Base-by-base conservation (phyloP, 164 flowering plant species). In the Vitis rupestris region DNA sequence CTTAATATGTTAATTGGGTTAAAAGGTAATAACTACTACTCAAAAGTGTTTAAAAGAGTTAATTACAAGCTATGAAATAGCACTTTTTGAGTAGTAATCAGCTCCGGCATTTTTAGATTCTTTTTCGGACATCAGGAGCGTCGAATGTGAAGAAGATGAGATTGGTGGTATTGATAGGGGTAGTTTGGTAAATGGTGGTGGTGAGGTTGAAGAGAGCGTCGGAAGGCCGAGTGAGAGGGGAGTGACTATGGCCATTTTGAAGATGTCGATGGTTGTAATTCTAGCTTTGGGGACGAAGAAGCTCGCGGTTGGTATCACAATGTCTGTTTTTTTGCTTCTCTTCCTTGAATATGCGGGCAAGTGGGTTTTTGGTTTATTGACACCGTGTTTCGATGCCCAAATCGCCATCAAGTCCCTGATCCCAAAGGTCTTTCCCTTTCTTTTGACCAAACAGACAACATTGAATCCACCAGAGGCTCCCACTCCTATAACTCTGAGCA, bases 241-340 rank as follows among this genome's bases (percentile, higher is more conserved):
- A 14, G 60, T 68, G 16, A 69, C 73, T 31, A 0, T 51, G 72
- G 62, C 73, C 48, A 62, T 80, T 50, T 8, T 86, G 17, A 81
- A 78, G 74, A 10, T 79, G 53, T 75, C 80, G 23, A n/a, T 84
- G 48, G 72, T 89, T 67, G 73, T 78, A 68, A 75, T 75, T 72
- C 50, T 90, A 31, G 94, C 80, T n/a, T 55, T 87, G 60, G 80
- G 79, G 50, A 81, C 85, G 10, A 82, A 85, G 75, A 72, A 69
- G 75, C 69, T 92, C 9, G 80, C 76, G 2, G 29, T 88, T 3
- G 88, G 84, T 70, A 74, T 89, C 61, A 88, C 89, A 3, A 31
- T 82, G 19, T 83, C 86, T 6, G 93, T 1, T 23, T 82, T 82
- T 48, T 9, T 74, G 69, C 82, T 92, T 58, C 12, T 86, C 52